Evolutionary conservation across 352 stramenopile genomes (phyloP).

Genomic region (Globisporangium spinosum): DNA sequence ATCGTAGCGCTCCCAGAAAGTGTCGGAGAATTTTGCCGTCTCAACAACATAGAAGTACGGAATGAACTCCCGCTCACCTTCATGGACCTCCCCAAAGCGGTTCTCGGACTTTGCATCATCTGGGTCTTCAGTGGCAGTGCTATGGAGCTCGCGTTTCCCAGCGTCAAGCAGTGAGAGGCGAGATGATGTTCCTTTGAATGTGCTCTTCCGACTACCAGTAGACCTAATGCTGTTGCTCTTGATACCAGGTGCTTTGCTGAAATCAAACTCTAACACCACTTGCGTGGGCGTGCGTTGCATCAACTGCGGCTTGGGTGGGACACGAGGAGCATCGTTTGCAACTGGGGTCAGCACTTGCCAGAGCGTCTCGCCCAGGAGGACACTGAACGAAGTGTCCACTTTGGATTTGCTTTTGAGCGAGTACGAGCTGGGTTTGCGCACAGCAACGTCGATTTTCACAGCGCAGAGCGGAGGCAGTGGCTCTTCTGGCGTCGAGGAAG

Average conservation of each 20-base stretch:
- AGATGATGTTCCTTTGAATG: neutral
- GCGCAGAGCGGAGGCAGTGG: constrained; percentile 14
- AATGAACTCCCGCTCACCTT: constrained; percentile 31
- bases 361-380: constrained; percentile 16
- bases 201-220: neutral
- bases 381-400: neutral
- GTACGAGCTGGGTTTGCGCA: constrained; percentile 11
- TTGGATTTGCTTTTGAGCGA: constrained; percentile 8
- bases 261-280: constrained; percentile 24
- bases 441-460: constrained; percentile 5
- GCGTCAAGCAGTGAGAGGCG: neutral
- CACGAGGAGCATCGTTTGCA: constrained; percentile 15
- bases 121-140: neutral
- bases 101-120: neutral
- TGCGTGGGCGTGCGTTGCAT: constrained; percentile 22
- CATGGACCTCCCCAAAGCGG: constrained; percentile 29
- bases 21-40: constrained; percentile 54
- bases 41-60: constrained; percentile 69
- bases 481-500: constrained; percentile 10
- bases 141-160: neutral
- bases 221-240: neutral
- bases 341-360: constrained; percentile 30
- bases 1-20: constrained; percentile 76
- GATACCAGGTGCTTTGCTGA: neutral
- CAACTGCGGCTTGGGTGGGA: constrained; percentile 17